Conservation (phyloP, 2,329 filamentous ascomycete genomes). For the Monilinia vaccinii-corymbosi region DNA sequence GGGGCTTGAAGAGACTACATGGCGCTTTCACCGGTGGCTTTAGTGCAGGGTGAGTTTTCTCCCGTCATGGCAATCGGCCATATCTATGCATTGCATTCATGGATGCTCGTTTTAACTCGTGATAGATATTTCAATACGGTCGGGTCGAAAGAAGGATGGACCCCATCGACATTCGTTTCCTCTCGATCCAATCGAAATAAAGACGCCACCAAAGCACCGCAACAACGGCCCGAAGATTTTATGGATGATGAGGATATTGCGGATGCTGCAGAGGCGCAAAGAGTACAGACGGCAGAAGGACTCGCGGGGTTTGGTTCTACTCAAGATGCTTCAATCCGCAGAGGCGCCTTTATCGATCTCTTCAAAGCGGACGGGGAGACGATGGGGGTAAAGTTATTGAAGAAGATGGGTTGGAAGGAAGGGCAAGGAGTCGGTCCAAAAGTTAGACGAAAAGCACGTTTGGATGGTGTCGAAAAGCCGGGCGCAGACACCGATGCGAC, state of each 20-base stretch:
- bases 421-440: slow-evolving; percentile 90
- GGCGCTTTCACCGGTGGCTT: slow-evolving; percentile 95
- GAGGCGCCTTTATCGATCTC: slow-evolving; percentile 56
- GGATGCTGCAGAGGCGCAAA: slow-evolving; percentile 70
- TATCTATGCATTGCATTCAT: background rate
- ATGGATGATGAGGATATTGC: slow-evolving; percentile 97
- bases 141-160: slow-evolving; percentile 97
- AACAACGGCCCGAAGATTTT: slow-evolving; percentile 74
- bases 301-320: slow-evolving; percentile 71
- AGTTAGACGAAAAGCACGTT: slow-evolving; percentile 62
- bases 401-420: slow-evolving; percentile 91
- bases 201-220: slow-evolving; percentile 43
- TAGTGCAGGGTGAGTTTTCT: slow-evolving; percentile 70
- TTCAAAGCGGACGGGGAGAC: slow-evolving; percentile 69
- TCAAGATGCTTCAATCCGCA: slow-evolving; percentile 41
- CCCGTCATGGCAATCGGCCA: background rate
- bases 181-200: slow-evolving; percentile 73
- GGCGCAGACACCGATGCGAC: slow-evolving; percentile 34
- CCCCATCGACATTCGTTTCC: slow-evolving; percentile 83
- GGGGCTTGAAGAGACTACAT: slow-evolving; percentile 81
- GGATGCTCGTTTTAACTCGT: slow-evolving; percentile 21
- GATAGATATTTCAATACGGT: slow-evolving; percentile 92
- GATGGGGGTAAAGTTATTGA: slow-evolving; percentile 76
- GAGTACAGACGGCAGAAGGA: slow-evolving; percentile 60
- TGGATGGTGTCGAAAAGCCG: slow-evolving; percentile 39